Conservation (phyloP, 2,329 filamentous ascomycete genomes). For the Passalora sequoiae region DNA sequence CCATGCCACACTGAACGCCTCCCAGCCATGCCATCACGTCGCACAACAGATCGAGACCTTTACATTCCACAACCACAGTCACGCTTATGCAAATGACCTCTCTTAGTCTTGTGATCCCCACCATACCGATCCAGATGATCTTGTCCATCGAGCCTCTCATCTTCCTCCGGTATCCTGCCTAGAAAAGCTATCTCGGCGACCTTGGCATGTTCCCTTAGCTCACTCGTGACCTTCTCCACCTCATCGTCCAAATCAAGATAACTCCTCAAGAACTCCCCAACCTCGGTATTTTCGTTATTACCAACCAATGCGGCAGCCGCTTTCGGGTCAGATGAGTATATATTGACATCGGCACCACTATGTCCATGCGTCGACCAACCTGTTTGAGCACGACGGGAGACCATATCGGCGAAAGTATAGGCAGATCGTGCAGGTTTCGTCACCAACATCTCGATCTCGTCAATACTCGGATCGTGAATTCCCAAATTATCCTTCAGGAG, state of each 20-base stretch:
- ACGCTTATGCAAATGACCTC: background rate
- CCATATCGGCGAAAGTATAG: slow-evolving; percentile 72
- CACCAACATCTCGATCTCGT: slow-evolving; percentile 65
- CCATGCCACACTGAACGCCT: too few species aligned
- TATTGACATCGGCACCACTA: slow-evolving; percentile 84
- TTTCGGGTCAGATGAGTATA: slow-evolving; percentile 73
- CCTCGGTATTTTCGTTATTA: slow-evolving; percentile 92
- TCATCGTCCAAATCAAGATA: slow-evolving; percentile 81
- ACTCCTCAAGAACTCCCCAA: slow-evolving; percentile 72
- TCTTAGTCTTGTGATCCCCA: slow-evolving; percentile 27
- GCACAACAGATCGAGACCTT: background rate
- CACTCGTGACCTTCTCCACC: slow-evolving; percentile 68
- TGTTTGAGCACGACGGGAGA: slow-evolving; percentile 79
- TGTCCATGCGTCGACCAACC: slow-evolving; percentile 96
- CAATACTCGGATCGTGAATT: slow-evolving; percentile 62
- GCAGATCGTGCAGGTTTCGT: slow-evolving; percentile 52
- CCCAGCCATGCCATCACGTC: slow-evolving; percentile 8
- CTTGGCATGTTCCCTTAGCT: slow-evolving; percentile 58
- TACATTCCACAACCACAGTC: background rate
- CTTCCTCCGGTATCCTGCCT: slow-evolving; percentile 38
- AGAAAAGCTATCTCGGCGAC: slow-evolving; percentile 38
- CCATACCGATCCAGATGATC: slow-evolving; percentile 39
- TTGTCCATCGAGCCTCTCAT: slow-evolving; percentile 43
- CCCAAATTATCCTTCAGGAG: slow-evolving; percentile 69
- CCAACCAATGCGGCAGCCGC: slow-evolving; percentile 62